Base-by-base conservation (phyloP, 306 rosid species). In the Lupinus albus region DNA sequence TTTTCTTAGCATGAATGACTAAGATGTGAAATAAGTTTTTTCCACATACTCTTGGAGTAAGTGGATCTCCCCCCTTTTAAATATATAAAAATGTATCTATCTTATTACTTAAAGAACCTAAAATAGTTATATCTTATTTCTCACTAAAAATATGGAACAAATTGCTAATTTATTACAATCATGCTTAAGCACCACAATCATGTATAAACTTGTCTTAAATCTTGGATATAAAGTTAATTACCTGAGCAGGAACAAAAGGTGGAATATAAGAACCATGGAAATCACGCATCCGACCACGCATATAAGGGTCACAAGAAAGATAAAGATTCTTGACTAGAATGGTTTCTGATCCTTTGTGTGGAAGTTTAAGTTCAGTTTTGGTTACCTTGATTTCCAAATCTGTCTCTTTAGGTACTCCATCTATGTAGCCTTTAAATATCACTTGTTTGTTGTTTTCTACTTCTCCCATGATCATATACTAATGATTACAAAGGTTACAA, bases 211-310 rank as follows among this genome's bases (percentile, higher is more conserved):
- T 5, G 38, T 6, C 0, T 33, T 33, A 7, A 2, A 4, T 0
- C 36, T 33, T 4, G 7, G 7, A 33, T 2, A 33, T 33, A 33
- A 33, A 2, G 54, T 44, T n/a, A 4, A 21, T 50, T 0, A 80
- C 85, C 64, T 56, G 74, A 11, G 55, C 64, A 32, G 85, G 85
- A 47, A 59, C n/a, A 47, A 78, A 81, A 9, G 85, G 80, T 1
- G 72, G 68, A 28, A 81, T 64, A n/a, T 81, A 81, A 70, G 85
- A 78, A 45, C 72, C 82, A 3, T 59, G 80, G 74, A 78, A 81
- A 78, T 81, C 68, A 60, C 82, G 82, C 85, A 81, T 81, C 38
- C 85, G 85, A 32, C 85, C 80, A 3, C 82, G 75, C 85, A 81
- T 81, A 46, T 73, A 81, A 0, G 85, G 85, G 30, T 81, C 85